These are phyloP conservation scores for Chlamydomonas schloesseri DNA, from an alignment of 139 green algal species.

Conservation along the genomic window DNA sequence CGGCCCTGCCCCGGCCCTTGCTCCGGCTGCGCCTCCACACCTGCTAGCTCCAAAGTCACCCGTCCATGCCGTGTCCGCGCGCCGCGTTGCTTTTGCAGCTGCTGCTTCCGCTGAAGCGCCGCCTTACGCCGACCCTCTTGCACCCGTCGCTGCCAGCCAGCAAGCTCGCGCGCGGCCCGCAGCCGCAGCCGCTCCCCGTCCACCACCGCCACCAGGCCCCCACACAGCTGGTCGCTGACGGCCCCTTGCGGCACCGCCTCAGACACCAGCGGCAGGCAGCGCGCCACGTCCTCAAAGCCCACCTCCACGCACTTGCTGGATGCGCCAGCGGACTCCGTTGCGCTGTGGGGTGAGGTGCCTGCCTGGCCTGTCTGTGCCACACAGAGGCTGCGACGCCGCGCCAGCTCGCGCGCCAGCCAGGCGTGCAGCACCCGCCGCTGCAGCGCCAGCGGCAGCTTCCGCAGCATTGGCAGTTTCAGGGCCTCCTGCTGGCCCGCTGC, in stretches of 20 bases:
- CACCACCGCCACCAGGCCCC: constrained; percentile 19
- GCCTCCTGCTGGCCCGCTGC: not conserved
- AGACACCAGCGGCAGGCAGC: constrained; percentile 17
- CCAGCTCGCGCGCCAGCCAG: constrained; percentile 14
- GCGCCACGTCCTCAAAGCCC: not conserved
- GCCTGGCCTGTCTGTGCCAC: no score
- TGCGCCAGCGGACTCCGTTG: not conserved
- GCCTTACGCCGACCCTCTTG: not conserved
- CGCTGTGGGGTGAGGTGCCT: not conserved
- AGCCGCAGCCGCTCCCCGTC: not conserved
- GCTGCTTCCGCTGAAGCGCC: no score
- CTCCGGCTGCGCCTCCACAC: no score
- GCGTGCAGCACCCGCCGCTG: constrained; percentile 32
- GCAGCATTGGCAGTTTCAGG: not conserved
- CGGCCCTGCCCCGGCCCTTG: no score
- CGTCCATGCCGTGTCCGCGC: no score
- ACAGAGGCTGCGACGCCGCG: not conserved
- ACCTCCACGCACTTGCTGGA: not conserved
- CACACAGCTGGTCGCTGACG: constrained; percentile 27
- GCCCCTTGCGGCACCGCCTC: not conserved
- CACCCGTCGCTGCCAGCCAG: not conserved
- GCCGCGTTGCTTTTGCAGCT: no score
- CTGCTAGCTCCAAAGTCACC: no score
- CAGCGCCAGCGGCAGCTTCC: constrained; percentile 6
- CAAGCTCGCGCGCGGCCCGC: not conserved